Base-by-base conservation (phyloP, 768 basidiomycete species). In the Rhizopogon roseolus region DNA sequence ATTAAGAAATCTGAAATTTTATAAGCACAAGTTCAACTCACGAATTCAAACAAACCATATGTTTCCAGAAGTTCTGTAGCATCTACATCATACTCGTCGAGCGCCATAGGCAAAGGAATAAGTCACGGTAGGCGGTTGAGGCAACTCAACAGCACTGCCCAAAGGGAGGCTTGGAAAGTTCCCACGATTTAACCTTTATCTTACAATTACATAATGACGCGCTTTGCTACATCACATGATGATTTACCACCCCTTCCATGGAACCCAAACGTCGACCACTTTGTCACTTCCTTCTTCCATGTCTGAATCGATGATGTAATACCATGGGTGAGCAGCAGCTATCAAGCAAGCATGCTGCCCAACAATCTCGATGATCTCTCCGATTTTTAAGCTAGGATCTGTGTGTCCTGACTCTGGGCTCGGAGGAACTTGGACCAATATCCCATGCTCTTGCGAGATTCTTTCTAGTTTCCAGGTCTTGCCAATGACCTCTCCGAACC, bases 21-120 rank as follows among this genome's bases (percentile, higher is more conserved):
- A 41, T 60, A 57, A 64, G 60, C 60, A 50, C 55, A 55, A 49
- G 53, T 48, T 54, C 34, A 25, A 34, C 19, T 38, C 14, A 42
- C 10, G 29, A 17, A 29, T 22, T 42, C 45, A 45, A 38, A 56
- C 79, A 52, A 36, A 93, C 94, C 94, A 70, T 98, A 98, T 57
- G 93, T 93, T 73, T 97, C 94, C 60, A 95, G 69, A 46, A 98
- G 82, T 69, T 98, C 94, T 51, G 94, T 96, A 11, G 88, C 92
- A 62, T 93, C 93, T 46, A 76, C 80, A 49, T 88, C 80, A 70
- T 83, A 88, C 62, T 89, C 85, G 66, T 80, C 75, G 61, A 77
- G 66, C 41, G 79, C 70, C 86, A 86, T 87, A 57, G 66, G 66
- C 66, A 62, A 61, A 56, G 62, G 9, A 41, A 37, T 32, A 50